Evolutionary conservation across 805 yeast genomes (phyloP).

Genomic region (Henningerozyma blattae): DNA sequence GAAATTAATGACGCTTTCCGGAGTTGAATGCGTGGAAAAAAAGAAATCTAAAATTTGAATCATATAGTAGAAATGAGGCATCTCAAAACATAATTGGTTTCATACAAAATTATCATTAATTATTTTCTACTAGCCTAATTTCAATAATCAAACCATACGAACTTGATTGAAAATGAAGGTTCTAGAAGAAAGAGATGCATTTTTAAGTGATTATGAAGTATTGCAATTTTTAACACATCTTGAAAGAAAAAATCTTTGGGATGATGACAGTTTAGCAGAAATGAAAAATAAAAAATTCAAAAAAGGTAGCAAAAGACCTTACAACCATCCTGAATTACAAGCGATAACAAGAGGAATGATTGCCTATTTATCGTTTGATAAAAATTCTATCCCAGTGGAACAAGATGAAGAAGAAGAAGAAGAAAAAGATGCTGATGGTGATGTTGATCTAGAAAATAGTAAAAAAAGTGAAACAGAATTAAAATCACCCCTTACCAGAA

Average conservation of each 20-base stretch:
- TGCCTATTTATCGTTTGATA: constrained; percentile 14
- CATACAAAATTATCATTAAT: not conserved
- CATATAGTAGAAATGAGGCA: not conserved
- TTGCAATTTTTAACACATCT: constrained; percentile 34
- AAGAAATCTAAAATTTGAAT: too few species aligned
- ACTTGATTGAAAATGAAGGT: constrained; percentile 30
- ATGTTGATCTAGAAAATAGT: not conserved
- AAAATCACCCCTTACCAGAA: constrained; percentile 16
- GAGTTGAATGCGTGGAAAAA: too few species aligned
- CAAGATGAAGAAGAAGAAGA: constrained; percentile 8
- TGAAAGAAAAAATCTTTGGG: constrained; percentile 28
- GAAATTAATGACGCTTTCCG: too few species aligned
- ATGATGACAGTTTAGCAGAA: constrained; percentile 8
- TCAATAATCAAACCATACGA: too few species aligned
- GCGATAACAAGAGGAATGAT: constrained; percentile 24
- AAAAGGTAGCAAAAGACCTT: constrained; percentile 17
- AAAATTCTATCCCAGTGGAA: constrained; percentile 10
- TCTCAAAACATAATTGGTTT: not conserved
- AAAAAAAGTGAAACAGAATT: constrained; percentile 4
- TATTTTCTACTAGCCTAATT: too few species aligned
- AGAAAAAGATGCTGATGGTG: constrained; percentile 8
- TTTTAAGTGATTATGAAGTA: constrained; percentile 48
- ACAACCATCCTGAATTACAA: constrained; percentile 27
- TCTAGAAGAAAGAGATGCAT: constrained; percentile 36
- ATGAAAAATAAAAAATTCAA: constrained; percentile 13